These are phyloP conservation scores for Sporothrix brasiliensis DNA, from an alignment of 2,329 filamentous ascomycete genomes.

Conservation along the genomic window DNA sequence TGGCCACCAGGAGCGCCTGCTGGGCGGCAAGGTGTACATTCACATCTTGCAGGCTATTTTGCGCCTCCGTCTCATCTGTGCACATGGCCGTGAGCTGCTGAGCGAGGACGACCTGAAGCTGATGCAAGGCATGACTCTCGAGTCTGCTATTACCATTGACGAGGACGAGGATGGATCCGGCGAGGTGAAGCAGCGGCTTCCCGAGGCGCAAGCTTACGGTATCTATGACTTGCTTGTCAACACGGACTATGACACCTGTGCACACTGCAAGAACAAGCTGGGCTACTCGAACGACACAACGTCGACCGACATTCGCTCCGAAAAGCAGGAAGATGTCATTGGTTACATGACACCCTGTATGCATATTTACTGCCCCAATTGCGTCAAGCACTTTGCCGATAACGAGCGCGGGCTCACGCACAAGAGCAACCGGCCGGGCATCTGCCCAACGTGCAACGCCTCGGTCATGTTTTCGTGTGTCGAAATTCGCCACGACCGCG, in stretches of 20 bases:
- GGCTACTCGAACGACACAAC: constrained; percentile 50
- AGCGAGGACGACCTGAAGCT: constrained; percentile 79
- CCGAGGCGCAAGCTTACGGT: constrained; percentile 76
- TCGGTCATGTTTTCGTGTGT: constrained; percentile 67
- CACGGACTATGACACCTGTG: constrained; percentile 74
- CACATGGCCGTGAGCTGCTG: constrained; percentile 89
- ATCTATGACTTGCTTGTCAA: constrained; percentile 84
- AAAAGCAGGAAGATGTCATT: constrained; percentile 65
- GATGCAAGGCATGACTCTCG: constrained; percentile 77
- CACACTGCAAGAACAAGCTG: constrained; percentile 68
- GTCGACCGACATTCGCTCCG: constrained; percentile 54
- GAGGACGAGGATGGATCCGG: constrained; percentile 64
- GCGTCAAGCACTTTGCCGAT: constrained; percentile 64
- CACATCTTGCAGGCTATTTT: constrained; percentile 91
- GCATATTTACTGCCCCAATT: constrained; percentile 78
- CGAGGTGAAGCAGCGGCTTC: constrained; percentile 58
- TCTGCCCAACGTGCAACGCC: constrained; percentile 70
- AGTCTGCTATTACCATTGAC: constrained; percentile 86
- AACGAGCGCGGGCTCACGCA: constrained; percentile 49
- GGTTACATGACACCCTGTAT: constrained; percentile 85
- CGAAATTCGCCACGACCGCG: constrained; percentile 66
- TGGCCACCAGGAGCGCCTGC: constrained; percentile 63
- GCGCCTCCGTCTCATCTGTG: constrained; percentile 85
- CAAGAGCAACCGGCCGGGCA: constrained; percentile 51
- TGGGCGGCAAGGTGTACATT: constrained; percentile 87